Percentiles rank a stretch among this genome's conserved stretches.
phyloP scores from a whole-genome alignment of 148 eudicot species.

The Fagopyrum esculentum region DNA sequence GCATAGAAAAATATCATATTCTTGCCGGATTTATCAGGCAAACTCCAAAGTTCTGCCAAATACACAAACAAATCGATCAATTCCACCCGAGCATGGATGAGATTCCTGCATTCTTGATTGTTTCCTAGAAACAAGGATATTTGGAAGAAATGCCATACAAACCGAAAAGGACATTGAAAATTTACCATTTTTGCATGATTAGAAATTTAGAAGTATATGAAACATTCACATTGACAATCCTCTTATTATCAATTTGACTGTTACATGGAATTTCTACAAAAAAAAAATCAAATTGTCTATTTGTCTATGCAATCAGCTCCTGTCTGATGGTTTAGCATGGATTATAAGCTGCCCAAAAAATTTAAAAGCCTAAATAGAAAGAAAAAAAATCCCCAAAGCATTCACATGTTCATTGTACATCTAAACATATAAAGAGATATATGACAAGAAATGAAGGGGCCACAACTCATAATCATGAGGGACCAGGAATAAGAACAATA shows the following conservation, averaged over 20 bases:
- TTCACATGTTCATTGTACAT: not conserved
- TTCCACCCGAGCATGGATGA: not conserved
- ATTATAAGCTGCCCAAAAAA: not conserved
- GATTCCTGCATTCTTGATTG: not conserved
- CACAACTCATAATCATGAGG: not conserved
- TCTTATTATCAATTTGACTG: not conserved
- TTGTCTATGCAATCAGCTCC: not conserved
- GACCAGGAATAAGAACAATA: not conserved
- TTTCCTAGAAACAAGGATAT: not conserved
- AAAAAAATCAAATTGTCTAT: not conserved
- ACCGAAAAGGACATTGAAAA: not conserved
- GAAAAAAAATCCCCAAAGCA: not conserved
- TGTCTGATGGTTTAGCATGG: not conserved
- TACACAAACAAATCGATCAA: not conserved
- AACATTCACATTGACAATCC: not conserved
- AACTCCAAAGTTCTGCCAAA: too few relatives aligned
- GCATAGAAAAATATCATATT: not conserved
- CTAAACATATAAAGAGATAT: not conserved
- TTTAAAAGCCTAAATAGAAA: not conserved
- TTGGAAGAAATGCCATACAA: conserved; percentile 4
- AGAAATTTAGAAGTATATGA: not conserved
- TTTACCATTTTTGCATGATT: not conserved
- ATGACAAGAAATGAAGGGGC: not conserved
- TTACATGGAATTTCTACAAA: not conserved
- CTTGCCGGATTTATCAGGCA: not conserved